phyloP scores from a whole-genome alignment of 768 basidiomycete genomes.

The Multifurca ochricompacta region DNA sequence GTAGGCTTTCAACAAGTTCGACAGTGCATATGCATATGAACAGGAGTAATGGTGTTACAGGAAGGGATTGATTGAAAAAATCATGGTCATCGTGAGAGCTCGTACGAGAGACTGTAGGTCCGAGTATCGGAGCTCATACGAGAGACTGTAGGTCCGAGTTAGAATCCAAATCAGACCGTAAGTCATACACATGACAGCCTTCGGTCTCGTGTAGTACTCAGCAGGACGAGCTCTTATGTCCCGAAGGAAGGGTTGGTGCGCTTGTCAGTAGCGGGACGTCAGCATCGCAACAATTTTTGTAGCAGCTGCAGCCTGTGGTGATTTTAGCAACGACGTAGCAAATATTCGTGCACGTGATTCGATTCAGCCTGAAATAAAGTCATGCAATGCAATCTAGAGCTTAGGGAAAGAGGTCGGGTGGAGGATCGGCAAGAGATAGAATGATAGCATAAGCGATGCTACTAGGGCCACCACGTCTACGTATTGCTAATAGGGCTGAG shows the following conservation, averaged over 20 bases:
- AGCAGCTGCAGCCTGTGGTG: neutral
- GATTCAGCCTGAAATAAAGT: neutral
- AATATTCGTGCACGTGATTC: neutral
- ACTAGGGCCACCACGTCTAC: neutral
- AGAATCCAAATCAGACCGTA: neutral
- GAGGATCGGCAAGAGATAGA: neutral
- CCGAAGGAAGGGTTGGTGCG: neutral
- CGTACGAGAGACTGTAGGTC: neutral
- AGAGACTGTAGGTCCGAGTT: neutral
- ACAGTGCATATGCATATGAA: neutral
- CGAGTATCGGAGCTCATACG: neutral
- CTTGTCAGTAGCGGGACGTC: neutral
- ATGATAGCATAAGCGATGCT: neutral
- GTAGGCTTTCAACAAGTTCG: neutral
- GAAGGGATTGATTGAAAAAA: neutral
- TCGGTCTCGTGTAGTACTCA: neutral
- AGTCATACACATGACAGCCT: neutral
- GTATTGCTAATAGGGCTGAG: neutral
- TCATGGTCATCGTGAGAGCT: neutral
- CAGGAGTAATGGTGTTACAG: neutral
- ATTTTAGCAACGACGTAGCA: neutral
- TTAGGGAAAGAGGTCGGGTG: neutral
- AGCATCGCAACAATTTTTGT: neutral
- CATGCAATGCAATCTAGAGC: neutral
- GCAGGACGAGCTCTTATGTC: neutral